Percentiles rank a stretch among this genome's conserved stretches.
Conservation (phyloP, 306 rosid species). For the Pterocarpus macrocarpus region DNA sequence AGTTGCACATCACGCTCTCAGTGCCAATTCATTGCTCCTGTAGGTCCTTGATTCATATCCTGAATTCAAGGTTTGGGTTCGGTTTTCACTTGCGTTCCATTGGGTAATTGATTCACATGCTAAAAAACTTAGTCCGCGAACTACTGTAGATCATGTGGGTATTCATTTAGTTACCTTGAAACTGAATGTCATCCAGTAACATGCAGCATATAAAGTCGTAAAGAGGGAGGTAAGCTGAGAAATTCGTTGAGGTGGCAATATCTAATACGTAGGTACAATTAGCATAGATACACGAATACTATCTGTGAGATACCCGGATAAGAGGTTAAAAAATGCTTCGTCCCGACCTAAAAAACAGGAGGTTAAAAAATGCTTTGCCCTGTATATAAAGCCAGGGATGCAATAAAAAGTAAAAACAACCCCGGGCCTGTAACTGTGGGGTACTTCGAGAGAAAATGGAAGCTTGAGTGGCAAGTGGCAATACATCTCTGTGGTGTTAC, state of each 20-base stretch:
- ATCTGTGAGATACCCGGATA: too few species aligned
- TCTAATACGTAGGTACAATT: background rate
- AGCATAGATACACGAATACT: too few species aligned
- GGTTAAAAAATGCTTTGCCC: background rate
- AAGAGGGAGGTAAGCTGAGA: background rate
- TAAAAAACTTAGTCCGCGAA: background rate
- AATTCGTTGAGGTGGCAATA: background rate
- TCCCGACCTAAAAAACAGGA: too few species aligned
- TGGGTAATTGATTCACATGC: too few species aligned
- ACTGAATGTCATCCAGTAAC: too few species aligned
- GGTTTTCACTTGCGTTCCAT: background rate
- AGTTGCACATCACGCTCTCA: background rate
- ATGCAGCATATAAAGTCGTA: background rate
- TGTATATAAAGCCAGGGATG: constrained; percentile 1
- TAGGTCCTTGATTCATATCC: too few species aligned
- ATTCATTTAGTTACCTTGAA: background rate
- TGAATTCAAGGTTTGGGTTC: background rate
- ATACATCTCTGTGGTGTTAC: constrained; percentile 37
- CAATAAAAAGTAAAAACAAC: background rate
- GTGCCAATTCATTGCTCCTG: too few species aligned
- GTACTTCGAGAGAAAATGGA: constrained; percentile 1
- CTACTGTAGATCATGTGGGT: background rate
- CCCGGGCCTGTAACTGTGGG: constrained; percentile 29
- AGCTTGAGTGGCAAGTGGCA: constrained; percentile 4
- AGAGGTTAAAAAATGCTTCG: background rate